Base-by-base conservation (phyloP, 129 eudicot genomes). In the Deinandra increscens region DNA sequence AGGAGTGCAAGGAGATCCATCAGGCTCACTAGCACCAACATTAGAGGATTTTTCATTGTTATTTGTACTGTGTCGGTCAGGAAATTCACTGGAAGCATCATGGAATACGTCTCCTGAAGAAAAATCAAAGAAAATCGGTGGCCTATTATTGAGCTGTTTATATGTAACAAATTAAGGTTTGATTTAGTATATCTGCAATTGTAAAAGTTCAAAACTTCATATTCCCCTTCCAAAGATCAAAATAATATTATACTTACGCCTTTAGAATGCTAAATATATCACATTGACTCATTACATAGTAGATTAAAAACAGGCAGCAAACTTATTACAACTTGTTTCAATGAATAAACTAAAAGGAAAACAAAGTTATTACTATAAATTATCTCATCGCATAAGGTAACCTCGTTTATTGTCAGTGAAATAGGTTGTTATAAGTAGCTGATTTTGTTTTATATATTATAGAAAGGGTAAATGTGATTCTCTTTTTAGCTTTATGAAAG, bases 91-190 rank as follows among this genome's bases (percentile, higher is more conserved):
- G 14, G 79, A 74, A 51, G 95, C 92, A 76, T 93, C 98, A 74
- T 81, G 67, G 77, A 93, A 93, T 44, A 79, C 86, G 11, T 86
- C 96, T 37, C 91, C 98, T 93, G 90, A 31, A 77, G 38, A 62
- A 11, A 33, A 44, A 33, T 0, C 31, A 66, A 55, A 66, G 22
- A 74, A 75, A 42, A 55, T 42, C 2, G 4, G 33, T 55, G 66
- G 54, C 26, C 41, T 54, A 13, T 64, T 42, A 13, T 39, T 33
- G 2, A 43, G 15, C 44, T 41, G 31, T 51, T 54, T 11, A 18
- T 50, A 14, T 14, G 70, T 46, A 44, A 13, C 42, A 58, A 55
- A 22, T 55, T 53, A 23, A 1, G 36, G 61, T 20, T 55, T 10
- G 9, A 2, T 58, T 26, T 58, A 15, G 12, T 56, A 49, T 29